Conservation (phyloP, 345 rosid genomes). For the Pistacia integerrima region DNA sequence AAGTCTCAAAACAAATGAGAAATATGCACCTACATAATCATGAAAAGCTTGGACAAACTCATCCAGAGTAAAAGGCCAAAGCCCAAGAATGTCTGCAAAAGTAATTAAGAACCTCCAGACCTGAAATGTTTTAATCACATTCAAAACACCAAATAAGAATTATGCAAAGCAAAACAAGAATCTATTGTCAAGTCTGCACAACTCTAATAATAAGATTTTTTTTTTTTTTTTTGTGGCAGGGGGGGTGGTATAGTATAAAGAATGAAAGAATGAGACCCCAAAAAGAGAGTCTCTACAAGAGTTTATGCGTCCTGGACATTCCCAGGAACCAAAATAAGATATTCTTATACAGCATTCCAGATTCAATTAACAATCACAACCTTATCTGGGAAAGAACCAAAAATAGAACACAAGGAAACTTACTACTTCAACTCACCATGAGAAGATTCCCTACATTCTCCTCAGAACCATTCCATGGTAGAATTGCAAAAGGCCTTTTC, state of each 20-base stretch:
- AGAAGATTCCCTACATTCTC: constrained; percentile 84
- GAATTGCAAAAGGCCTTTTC: constrained; percentile 65
- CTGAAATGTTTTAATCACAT: constrained; percentile 39
- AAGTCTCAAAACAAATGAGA: background rate
- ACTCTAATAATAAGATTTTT: background rate
- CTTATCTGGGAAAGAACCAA: background rate
- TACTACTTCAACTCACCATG: constrained; percentile 62
- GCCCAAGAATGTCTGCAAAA: constrained; percentile 76
- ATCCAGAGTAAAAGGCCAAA: constrained; percentile 94
- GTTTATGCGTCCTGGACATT: too few species aligned
- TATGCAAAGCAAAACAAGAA: background rate
- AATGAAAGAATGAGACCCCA: too few species aligned
- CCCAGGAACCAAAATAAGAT: background rate
- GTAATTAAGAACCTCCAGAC: constrained; percentile 88
- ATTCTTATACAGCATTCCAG: background rate
- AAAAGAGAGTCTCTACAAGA: too few species aligned
- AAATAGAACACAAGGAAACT: background rate
- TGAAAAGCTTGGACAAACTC: constrained; percentile 91
- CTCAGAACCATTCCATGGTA: constrained; percentile 87
- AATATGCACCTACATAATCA: constrained; percentile 62
- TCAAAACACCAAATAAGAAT: too few species aligned
- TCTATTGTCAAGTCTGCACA: background rate
- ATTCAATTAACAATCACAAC: constrained; percentile 9
- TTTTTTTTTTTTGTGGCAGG: too few species aligned
- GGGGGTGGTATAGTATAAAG: too few species aligned